Conservation (phyloP, 1,284 basidiomycete species). For the Malassezia brasiliensis region DNA sequence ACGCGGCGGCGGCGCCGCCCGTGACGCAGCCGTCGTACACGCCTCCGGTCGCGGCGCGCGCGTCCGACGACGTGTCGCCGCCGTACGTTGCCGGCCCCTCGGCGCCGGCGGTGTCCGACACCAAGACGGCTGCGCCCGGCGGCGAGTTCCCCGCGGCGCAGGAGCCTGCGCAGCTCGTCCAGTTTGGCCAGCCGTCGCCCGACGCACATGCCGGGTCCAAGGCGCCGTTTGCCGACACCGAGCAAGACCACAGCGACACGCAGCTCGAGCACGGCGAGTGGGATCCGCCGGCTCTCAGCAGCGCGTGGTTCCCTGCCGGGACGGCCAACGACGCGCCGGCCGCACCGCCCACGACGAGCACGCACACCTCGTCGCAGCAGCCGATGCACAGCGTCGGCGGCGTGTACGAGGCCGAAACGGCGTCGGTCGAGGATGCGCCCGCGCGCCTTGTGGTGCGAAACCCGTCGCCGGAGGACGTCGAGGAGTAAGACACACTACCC, state of each 20-base stretch:
- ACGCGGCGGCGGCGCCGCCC: too few relatives aligned
- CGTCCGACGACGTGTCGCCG: not conserved
- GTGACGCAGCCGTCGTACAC: not conserved
- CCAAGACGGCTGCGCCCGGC: not conserved
- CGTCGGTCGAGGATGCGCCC: conserved; percentile 4
- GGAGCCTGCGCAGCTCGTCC: not conserved
- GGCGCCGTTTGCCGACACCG: conserved; percentile 1
- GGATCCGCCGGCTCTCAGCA: conserved; percentile 16
- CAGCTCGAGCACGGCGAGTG: conserved; percentile 13
- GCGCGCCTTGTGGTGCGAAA: conserved; percentile 12
- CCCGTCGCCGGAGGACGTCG: conserved; percentile 13
- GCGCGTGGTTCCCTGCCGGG: conserved; percentile 14
- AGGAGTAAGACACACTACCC: not conserved
- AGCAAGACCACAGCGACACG: not conserved
- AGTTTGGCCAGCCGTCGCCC: conserved; percentile 1
- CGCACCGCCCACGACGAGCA: not conserved
- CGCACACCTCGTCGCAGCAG: not conserved
- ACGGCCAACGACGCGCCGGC: not conserved
- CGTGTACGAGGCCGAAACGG: not conserved
- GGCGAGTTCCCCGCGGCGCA: not conserved
- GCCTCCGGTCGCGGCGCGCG: not conserved
- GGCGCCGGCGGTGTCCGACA: conserved; percentile 3
- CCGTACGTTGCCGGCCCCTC: conserved; percentile 4
- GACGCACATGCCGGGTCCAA: not conserved
- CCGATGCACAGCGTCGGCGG: not conserved